Conservation (phyloP, 2,329 filamentous ascomycete species). For the Arthroderma uncinatum region DNA sequence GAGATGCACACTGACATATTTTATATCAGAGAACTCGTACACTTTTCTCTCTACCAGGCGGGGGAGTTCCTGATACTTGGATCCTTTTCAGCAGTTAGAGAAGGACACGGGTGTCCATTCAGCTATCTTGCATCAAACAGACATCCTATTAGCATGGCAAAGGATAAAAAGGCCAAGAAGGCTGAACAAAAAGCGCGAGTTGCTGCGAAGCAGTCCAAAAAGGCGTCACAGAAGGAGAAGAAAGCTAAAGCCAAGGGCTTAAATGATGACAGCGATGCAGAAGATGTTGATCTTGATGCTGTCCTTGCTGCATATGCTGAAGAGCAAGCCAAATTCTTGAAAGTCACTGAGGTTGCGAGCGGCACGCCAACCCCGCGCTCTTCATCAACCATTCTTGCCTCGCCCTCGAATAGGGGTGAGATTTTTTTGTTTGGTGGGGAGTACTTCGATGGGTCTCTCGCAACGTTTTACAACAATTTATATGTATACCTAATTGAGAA, state of each 20-base stretch:
- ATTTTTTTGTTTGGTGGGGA: conserved; percentile 89
- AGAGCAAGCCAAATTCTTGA: conserved; percentile 86
- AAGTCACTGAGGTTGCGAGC: conserved; percentile 71
- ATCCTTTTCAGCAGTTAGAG: neutral
- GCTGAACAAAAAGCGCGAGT: conserved; percentile 47
- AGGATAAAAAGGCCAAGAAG: conserved; percentile 47
- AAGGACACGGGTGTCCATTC: too few relatives aligned
- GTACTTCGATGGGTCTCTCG: conserved; percentile 84
- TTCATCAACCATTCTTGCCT: conserved; percentile 72
- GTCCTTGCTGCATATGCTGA: conserved; percentile 88
- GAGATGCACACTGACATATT: too few relatives aligned
- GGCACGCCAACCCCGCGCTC: conserved; percentile 66
- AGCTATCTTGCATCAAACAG: neutral
- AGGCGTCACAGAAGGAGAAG: conserved; percentile 63
- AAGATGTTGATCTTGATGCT: conserved; percentile 85
- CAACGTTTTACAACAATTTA: conserved; percentile 58
- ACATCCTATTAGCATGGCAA: conserved; percentile 35
- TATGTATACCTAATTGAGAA: conserved; percentile 64
- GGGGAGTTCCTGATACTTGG: neutral
- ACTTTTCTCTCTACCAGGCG: too few relatives aligned
- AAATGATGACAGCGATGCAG: conserved; percentile 73
- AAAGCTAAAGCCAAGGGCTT: conserved; percentile 58
- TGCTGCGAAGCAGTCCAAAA: conserved; percentile 72
- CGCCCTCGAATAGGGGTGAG: conserved; percentile 75
- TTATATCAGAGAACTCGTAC: neutral